Conservation (phyloP, 106 monocot species). For the Triglochin maritima region DNA sequence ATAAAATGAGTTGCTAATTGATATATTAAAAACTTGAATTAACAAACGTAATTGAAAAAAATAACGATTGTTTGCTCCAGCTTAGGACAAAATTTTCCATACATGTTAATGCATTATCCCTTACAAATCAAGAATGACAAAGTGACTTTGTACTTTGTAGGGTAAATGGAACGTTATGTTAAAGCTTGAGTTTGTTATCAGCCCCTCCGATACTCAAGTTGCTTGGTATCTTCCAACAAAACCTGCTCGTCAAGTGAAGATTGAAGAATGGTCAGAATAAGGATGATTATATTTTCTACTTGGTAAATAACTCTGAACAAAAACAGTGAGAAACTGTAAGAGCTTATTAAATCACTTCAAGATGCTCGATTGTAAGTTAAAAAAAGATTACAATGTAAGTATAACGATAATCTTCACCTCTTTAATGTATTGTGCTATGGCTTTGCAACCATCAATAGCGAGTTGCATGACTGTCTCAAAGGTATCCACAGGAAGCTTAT, state of each 20-base stretch:
- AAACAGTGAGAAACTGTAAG: neutral
- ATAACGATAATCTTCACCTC: conserved; percentile 17
- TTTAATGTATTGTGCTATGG: conserved; percentile 59
- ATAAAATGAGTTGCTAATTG: no score
- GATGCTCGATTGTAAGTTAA: neutral
- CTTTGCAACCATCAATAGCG: conserved; percentile 96
- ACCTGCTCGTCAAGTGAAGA: conserved; percentile 3
- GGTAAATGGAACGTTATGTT: no score
- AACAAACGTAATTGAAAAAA: no score
- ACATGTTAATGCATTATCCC: no score
- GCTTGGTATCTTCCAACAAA: conserved; percentile 6
- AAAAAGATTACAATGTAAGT: neutral
- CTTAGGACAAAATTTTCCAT: no score
- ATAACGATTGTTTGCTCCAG: no score
- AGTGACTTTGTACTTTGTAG: no score
- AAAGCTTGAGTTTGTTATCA: neutral
- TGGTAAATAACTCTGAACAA: neutral
- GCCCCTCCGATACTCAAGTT: conserved; percentile 6
- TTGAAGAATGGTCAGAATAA: neutral
- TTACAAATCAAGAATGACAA: no score
- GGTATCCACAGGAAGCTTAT: conserved; percentile 51
- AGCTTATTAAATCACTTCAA: no score
- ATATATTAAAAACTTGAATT: no score
- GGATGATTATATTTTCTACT: neutral
- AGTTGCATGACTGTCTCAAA: conserved; percentile 97